Conservation (phyloP, 148 eudicot genomes). For the Hydrangea macrophylla region DNA sequence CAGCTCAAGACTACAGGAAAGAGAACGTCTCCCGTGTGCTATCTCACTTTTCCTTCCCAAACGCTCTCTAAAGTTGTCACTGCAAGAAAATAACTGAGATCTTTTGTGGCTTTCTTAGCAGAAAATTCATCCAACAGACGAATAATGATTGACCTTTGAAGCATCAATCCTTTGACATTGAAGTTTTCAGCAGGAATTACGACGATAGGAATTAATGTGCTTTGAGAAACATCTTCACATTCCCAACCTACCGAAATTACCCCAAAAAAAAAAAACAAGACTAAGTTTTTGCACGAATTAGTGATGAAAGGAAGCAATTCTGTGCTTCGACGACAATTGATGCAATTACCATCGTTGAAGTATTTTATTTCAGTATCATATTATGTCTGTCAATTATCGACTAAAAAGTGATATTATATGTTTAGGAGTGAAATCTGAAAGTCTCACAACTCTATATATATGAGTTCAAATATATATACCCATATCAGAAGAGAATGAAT, state of each 20-base stretch:
- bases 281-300: no score
- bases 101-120: slow-evolving; percentile 53
- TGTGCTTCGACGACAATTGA: no score
- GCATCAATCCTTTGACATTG: slow-evolving; percentile 54
- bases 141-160: slow-evolving; percentile 49
- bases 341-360: no score
- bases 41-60: slow-evolving; percentile 67
- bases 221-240: slow-evolving; percentile 48
- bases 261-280: slow-evolving; percentile 1
- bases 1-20: slow-evolving; percentile 67
- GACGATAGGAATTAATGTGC: slow-evolving; percentile 44
- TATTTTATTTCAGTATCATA: no score
- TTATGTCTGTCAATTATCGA: no score
- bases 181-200: slow-evolving; percentile 54
- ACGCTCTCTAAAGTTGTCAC: slow-evolving; percentile 50
- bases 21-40: slow-evolving; percentile 61
- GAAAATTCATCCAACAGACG: slow-evolving; percentile 65
- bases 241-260: neutral
- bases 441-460: no score
- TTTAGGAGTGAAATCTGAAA: no score
- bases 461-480: no score
- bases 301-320: no score
- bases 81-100: slow-evolving; percentile 60
- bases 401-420: no score
- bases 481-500: no score